Conservation (phyloP, 495 filamentous ascomycete species). For the Chaetomium tenue region DNA sequence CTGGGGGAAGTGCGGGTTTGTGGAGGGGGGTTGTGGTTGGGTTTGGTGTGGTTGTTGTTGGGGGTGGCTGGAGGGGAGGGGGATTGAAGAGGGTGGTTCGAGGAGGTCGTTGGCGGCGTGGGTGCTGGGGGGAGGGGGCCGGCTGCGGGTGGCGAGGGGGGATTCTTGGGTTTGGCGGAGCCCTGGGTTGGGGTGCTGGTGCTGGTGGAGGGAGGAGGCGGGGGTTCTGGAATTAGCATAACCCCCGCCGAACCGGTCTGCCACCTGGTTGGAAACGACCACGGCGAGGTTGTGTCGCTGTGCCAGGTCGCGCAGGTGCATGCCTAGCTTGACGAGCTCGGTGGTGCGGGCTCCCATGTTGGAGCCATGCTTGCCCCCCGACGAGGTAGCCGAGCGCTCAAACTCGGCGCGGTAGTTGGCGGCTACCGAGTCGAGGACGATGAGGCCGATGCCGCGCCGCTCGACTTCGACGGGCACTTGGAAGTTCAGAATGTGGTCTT, state of each 20-base stretch:
- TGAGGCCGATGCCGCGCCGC: slow-evolving; percentile 69
- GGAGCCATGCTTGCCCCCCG: slow-evolving; percentile 30
- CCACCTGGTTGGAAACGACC: slow-evolving; percentile 94
- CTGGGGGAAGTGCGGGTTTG: neutral
- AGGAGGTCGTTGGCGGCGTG: neutral
- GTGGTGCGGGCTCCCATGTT: slow-evolving; percentile 61
- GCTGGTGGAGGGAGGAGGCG: slow-evolving; percentile 21
- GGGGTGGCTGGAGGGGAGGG: neutral
- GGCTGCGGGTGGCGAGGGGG: slow-evolving; percentile 42
- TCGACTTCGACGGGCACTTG: slow-evolving; percentile 83
- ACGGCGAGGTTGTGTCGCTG: slow-evolving; percentile 70
- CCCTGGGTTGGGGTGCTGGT: slow-evolving; percentile 17
- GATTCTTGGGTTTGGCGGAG: slow-evolving; percentile 33
- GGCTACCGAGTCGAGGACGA: slow-evolving; percentile 86
- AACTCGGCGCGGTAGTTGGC: slow-evolving; percentile 94
- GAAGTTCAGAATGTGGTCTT: slow-evolving; percentile 90
- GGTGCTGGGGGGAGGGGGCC: neutral
- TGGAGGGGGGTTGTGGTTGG: neutral
- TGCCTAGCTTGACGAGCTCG: slow-evolving; percentile 75
- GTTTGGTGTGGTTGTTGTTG: slow-evolving; percentile 1
- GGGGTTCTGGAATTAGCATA: slow-evolving; percentile 22
- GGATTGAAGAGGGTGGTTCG: neutral
- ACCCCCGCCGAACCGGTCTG: slow-evolving; percentile 66
- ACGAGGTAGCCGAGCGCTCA: slow-evolving; percentile 45
- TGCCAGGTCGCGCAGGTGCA: slow-evolving; percentile 71